Evolutionary conservation across 176 grass and related monocot genomes (phyloP).

Genomic region (Carex myosuroides): DNA sequence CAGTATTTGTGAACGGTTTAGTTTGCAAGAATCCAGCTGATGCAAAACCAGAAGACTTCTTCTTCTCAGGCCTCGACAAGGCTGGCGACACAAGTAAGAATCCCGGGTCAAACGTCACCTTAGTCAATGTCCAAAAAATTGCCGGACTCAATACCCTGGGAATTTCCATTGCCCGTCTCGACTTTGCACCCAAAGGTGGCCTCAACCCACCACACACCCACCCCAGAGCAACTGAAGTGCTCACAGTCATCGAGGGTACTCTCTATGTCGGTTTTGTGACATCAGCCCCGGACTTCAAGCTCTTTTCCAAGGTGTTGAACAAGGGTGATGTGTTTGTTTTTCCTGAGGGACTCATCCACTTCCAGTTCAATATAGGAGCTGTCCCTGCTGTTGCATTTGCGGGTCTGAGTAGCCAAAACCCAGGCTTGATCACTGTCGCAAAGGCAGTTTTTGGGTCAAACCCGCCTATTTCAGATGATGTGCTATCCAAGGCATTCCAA

Average conservation of each 20-base stretch:
- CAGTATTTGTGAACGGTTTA: not conserved
- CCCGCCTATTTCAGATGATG: conserved; percentile 16
- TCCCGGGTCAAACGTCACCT: not conserved
- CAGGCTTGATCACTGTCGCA: not conserved
- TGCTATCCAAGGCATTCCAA: not conserved
- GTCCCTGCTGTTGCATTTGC: not conserved
- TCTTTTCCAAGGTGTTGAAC: conserved; percentile 1
- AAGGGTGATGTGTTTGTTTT: conserved; percentile 15
- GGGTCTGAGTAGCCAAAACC: conserved; percentile 2
- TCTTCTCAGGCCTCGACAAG: not conserved
- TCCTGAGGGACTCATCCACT: not conserved
- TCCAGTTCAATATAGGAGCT: not conserved
- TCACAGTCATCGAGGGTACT: not conserved
- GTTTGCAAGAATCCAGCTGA: not conserved
- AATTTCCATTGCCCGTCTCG: not conserved
- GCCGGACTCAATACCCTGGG: not conserved
- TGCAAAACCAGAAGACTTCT: not conserved
- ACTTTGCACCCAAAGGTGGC: not conserved
- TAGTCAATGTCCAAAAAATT: not conserved
- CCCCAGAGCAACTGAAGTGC: conserved; percentile 5
- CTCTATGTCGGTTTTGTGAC: conserved; percentile 2
- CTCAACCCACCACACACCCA: conserved; percentile 7
- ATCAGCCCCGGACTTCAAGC: not conserved
- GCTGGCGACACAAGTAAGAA: not conserved
- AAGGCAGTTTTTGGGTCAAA: not conserved